Percentiles rank a stretch among this genome's conserved stretches.
These are phyloP conservation scores for Medicago lupulina DNA, from an alignment of 306 rosid species.

Conservation along the genomic window DNA sequence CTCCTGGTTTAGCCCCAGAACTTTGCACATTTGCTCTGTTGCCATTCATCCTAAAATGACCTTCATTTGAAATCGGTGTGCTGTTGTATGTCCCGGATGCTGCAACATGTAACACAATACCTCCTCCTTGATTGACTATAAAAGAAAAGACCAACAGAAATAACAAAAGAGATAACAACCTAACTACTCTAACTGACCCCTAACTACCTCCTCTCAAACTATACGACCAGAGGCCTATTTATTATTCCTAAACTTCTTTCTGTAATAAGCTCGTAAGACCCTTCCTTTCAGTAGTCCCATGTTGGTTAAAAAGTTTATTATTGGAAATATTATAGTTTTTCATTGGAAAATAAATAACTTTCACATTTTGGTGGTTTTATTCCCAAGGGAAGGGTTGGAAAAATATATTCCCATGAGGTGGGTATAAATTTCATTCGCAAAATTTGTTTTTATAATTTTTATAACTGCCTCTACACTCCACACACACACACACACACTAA, in stretches of 20 bases:
- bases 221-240: not conserved
- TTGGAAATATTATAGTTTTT: not conserved
- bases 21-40: not conserved
- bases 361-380: not conserved
- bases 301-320: not conserved
- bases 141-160: not conserved
- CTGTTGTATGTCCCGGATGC: not conserved
- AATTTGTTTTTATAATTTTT: not conserved
- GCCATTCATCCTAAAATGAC: not conserved
- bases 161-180: not conserved
- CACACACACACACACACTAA: not conserved
- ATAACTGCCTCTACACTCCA: not conserved
- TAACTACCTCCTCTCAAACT: not conserved
- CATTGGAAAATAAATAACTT: not conserved
- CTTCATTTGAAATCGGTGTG: not conserved
- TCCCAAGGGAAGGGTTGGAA: not conserved
- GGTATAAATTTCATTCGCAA: not conserved
- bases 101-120: not conserved
- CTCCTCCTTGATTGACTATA: not conserved
- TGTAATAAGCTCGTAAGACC: not conserved
- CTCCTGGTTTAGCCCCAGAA: not conserved
- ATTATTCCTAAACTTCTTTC: not conserved
- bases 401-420: not conserved
- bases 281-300: not conserved
- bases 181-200: not conserved